phyloP scores from a whole-genome alignment of 2,329 filamentous ascomycete genomes.

The Trichoderma koningii region DNA sequence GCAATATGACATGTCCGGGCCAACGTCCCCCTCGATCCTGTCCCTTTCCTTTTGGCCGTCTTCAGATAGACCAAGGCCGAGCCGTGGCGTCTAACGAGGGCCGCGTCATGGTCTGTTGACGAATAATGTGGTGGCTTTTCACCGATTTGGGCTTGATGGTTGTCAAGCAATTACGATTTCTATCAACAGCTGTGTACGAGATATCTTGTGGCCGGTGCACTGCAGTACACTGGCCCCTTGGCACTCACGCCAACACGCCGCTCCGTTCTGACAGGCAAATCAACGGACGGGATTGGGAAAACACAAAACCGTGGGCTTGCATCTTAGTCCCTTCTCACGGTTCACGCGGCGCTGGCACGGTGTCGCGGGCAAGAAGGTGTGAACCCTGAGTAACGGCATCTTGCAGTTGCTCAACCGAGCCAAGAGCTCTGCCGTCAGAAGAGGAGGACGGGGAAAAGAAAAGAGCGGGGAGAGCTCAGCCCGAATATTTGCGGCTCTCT shows the following conservation, averaged over 20 bases:
- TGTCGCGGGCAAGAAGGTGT: neutral
- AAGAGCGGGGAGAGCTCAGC: neutral
- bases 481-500: neutral
- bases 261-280: neutral
- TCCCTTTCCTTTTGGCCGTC: neutral
- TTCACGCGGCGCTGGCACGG: neutral
- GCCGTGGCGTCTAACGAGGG: neutral
- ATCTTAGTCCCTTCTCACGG: neutral
- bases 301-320: neutral
- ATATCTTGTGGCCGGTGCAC: neutral
- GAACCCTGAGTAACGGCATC: neutral
- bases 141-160: neutral
- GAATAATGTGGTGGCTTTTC: neutral
- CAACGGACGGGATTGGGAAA: neutral
- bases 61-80: neutral
- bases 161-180: neutral
- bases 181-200: neutral
- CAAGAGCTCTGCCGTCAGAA: neutral
- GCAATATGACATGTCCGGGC: neutral
- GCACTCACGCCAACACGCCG: neutral
- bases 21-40: neutral
- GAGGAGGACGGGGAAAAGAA: neutral
- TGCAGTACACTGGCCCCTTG: neutral
- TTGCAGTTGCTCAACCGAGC: neutral
- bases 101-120: conserved; percentile 1